Conservation (phyloP, 345 rosid species). For the Ailanthus altissimus region DNA sequence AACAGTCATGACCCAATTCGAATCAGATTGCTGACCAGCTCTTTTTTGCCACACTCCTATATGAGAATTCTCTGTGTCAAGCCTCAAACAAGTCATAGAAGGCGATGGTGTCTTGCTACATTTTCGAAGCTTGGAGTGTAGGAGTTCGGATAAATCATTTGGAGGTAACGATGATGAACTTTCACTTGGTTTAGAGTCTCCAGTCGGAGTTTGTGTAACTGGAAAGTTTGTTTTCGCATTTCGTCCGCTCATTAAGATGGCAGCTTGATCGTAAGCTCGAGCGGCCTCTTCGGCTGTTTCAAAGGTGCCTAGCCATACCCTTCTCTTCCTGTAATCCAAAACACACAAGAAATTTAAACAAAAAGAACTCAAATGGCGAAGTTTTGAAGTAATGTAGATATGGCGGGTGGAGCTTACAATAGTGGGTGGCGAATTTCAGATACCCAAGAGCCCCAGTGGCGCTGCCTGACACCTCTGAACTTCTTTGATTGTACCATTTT, state of each 20-base stretch:
- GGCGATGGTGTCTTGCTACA: slow-evolving; percentile 53
- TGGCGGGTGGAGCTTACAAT: slow-evolving; percentile 28
- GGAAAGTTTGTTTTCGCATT: slow-evolving; percentile 64
- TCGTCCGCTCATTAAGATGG: slow-evolving; percentile 56
- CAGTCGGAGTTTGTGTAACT: slow-evolving; percentile 19
- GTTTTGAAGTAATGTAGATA: background rate
- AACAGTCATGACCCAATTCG: slow-evolving; percentile 64
- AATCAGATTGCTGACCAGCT: slow-evolving; percentile 51
- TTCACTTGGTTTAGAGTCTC: background rate
- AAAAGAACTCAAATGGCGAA: background rate
- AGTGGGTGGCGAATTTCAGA: slow-evolving; percentile 66
- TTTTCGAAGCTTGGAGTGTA: slow-evolving; percentile 56
- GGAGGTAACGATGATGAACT: slow-evolving; percentile 13
- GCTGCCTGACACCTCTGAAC: slow-evolving; percentile 69
- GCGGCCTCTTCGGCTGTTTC: slow-evolving; percentile 67
- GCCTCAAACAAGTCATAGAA: slow-evolving; percentile 58
- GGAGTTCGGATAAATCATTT: slow-evolving; percentile 41
- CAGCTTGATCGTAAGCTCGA: slow-evolving; percentile 57
- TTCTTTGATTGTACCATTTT: slow-evolving; percentile 60
- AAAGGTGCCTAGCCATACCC: slow-evolving; percentile 68
- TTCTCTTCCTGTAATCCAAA: slow-evolving; percentile 41
- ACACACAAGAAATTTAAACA: background rate
- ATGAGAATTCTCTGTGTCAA: slow-evolving; percentile 57
- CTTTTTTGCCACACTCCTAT: slow-evolving; percentile 73
- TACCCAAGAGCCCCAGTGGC: slow-evolving; percentile 78